Base-by-base conservation (phyloP, 257 asterid genomes). In the Solanum clarkiae region DNA sequence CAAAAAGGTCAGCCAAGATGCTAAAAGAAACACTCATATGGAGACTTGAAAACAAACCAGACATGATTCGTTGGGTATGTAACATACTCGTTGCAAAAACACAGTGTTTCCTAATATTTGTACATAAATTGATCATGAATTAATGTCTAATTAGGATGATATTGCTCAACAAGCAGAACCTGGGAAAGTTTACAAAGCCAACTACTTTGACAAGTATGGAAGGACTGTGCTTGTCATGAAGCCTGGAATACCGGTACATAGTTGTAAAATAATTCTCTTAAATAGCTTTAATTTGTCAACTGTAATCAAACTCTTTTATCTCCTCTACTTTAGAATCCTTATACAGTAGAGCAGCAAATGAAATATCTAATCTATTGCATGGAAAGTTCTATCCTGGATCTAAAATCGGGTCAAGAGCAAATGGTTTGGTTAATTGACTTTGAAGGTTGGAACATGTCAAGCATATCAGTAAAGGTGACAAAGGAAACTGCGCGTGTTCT, bases 381-480 rank as follows among this genome's bases (percentile, higher is more conserved):
- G 93, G 98, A 94, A 89, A 91, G 83, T 80, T 94, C 97, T 3
- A 87, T 94, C 71, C 82, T 91, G 51, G 85, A 88, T 84, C 88
- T 92, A 18, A 88, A 84, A 42, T 57, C 66, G 51, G 92, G 90
- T 1, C 94, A 91, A 69, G 97, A 92, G 71, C 94, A 91, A 88
- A 92, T 93, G 93, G 95, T 91, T 14, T 93, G 97, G 97, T 70
- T 94, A 70, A 90, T 93, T 18, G 94, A 93, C 85, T 93, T 94
- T 53, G 86, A 88, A 11, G 83, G 82, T 40, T 93, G 95, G 94
- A 93, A 88, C 80, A 85, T 90, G 93, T 80, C 92, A 47, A 82
- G 91, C 85, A 75, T 89, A 72, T 91, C 97, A 4, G 86, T 94
- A 18, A 93, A 90, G 88, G 89, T 91, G 45, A 87, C 95, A 24